A percentile compares a stretch with the other conserved stretches of the same genome.
phyloP scores from a whole-genome alignment of 495 filamentous ascomycete genomes.

The Apodospora peruviana region DNA sequence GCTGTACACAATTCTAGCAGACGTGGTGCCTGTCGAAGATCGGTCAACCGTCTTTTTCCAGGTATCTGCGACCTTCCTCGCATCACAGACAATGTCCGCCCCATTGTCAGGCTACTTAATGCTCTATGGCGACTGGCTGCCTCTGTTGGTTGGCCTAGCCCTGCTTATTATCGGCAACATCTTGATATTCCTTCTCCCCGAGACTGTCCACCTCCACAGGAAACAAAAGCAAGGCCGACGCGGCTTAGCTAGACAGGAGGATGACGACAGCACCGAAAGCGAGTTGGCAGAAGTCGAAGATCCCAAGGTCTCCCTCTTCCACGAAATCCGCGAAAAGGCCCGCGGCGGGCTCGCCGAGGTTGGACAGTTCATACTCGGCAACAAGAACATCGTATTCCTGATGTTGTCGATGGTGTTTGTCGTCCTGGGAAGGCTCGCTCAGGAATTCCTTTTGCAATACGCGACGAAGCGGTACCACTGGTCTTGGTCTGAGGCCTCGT shows the following conservation, averaged over 20 bases:
- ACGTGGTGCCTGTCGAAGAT: constrained; percentile 19
- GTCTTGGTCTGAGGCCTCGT: constrained; percentile 23
- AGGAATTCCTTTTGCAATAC: constrained; percentile 29
- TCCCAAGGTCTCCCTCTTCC: not conserved
- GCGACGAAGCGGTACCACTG: constrained; percentile 26
- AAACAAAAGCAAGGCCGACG: not conserved
- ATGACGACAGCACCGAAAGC: constrained; percentile 6
- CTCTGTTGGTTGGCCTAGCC: constrained; percentile 14
- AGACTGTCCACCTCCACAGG: constrained; percentile 23
- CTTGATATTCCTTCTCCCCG: constrained; percentile 13
- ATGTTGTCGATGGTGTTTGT: constrained; percentile 20
- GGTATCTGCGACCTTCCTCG: constrained; percentile 17
- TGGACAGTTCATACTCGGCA: constrained; percentile 17
- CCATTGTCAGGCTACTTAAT: constrained; percentile 22
- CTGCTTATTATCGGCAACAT: constrained; percentile 9
- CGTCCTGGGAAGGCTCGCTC: constrained; percentile 19
- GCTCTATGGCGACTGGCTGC: constrained; percentile 16
- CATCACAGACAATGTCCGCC: constrained; percentile 18
- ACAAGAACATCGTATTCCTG: constrained; percentile 16
- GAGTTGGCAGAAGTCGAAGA: not conserved
- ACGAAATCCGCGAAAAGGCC: constrained; percentile 9
- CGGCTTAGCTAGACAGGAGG: not conserved
- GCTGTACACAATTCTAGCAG: constrained; percentile 27
- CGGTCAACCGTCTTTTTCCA: constrained; percentile 28
- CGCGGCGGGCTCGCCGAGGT: constrained; percentile 11